A percentile compares a stretch with the other conserved stretches of the same genome.
These are phyloP conservation scores for Plasmodium chabaudi DNA, from an alignment of 169 alveolate genomes.

Conservation along the genomic window DNA sequence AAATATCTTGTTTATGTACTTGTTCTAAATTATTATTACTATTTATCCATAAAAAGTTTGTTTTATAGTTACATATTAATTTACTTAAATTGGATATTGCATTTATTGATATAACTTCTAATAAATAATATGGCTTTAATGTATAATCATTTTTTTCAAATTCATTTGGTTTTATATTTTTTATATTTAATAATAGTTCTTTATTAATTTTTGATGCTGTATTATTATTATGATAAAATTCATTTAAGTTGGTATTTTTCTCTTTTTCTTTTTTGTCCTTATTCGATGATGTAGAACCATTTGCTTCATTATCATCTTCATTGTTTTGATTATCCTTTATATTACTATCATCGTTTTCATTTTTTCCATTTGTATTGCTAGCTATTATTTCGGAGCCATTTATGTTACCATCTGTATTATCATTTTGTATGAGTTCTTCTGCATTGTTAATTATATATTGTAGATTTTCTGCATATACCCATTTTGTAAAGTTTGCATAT, in stretches of 20 bases:
- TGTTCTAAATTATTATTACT: constrained; percentile 69
- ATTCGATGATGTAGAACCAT: not conserved
- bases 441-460: constrained; percentile 22
- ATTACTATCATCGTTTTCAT: constrained; percentile 20
- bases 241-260: constrained; percentile 21
- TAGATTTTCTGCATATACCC: constrained; percentile 69
- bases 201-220: constrained; percentile 45
- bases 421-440: not conserved
- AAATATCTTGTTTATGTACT: constrained; percentile 74
- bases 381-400: not conserved
- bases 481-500: constrained; percentile 58
- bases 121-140: constrained; percentile 37
- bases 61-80: constrained; percentile 69
- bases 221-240: not conserved
- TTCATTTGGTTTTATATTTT: constrained; percentile 35
- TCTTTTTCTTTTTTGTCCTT: not conserved
- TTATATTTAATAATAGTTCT: constrained; percentile 52
- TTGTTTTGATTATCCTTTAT: not conserved
- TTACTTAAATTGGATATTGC: constrained; percentile 59
- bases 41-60: constrained; percentile 64
- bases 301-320: not conserved
- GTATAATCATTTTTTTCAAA: constrained; percentile 26
- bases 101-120: constrained; percentile 66
- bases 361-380: not conserved
- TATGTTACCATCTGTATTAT: not conserved